Base-by-base conservation (phyloP, 192 early-diverging fungal species). In the Coemansia sp. region DNA sequence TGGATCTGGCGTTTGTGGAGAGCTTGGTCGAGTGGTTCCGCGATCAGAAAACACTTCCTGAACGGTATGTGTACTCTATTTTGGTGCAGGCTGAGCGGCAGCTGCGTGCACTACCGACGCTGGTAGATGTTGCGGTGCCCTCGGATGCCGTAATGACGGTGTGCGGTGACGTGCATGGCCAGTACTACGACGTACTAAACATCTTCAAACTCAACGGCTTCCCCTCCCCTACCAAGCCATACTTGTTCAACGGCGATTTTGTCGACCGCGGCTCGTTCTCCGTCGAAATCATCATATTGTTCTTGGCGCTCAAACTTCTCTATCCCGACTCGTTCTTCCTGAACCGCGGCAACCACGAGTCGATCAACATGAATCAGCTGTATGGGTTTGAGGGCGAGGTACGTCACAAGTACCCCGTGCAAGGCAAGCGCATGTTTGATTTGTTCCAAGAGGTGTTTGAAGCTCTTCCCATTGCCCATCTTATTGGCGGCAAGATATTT, bases 301-400 rank as follows among this genome's bases (percentile, higher is more conserved):
- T 99, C 55, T 88, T 96, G 52, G 86, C 94, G 10, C 94, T 89
- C 82, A 97, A 97, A 76, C 83, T 88, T 66, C 72, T 97, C 57
- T 94, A 95, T 65, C 97, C 97, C 14, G 76, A 91, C 12, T 67
- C 78, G 19, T 79, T 99, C 58, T 93, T 88, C 76, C 70, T 99
- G 57, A 89, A 90, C 37, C 89, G 97, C 55, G 97, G 97, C 29
- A 99, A 99, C 81, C 97, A 99, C 78, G 97, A 99, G 73, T 92
- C 95, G 0, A 90, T 93, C 62, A 91, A 94, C 72, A 98, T 99
- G 97, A 99, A 99, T 84, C 93, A 94, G 80, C 90, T 96, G 39
- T 99, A 99, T 70, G 97, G 97, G 14, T 98, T 99, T 62, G 95
- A 99, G 78, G 97, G 96, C 45, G 97, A 99, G 74, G 92, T 94